A percentile compares a stretch with the other conserved stretches of the same genome.
phyloP scores from a whole-genome alignment of 2,329 filamentous ascomycete species.

The Trichoderma sp. region DNA sequence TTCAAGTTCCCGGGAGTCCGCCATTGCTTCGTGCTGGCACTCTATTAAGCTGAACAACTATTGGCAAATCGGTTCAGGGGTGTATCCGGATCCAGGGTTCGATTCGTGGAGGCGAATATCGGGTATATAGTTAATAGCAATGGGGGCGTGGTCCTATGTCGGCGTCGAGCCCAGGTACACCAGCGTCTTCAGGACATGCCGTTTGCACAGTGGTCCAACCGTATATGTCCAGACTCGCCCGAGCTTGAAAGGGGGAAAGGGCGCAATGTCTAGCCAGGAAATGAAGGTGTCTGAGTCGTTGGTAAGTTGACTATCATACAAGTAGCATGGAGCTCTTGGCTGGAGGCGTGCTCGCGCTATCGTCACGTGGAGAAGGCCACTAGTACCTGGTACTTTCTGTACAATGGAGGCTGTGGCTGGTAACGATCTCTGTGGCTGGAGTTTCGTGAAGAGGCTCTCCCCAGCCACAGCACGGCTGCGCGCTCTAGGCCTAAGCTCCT shows the following conservation, averaged over 20 bases:
- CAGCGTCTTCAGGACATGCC: conserved; percentile 13
- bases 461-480: conserved; percentile 21
- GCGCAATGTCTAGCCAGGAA: neutral
- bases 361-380: conserved; percentile 14
- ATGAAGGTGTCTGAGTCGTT: neutral
- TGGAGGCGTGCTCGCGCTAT: neutral
- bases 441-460: neutral
- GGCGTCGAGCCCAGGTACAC: conserved; percentile 6
- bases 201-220: neutral
- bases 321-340: conserved; percentile 7
- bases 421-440: neutral
- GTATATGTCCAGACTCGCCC: neutral
- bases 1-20: conserved; percentile 32
- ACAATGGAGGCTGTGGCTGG: neutral
- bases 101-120: neutral
- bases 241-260: neutral
- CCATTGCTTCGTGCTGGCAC: conserved; percentile 27
- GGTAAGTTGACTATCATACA: neutral
- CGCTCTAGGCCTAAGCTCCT: conserved; percentile 11
- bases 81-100: neutral
- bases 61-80: neutral
- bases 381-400: neutral
- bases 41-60: neutral
- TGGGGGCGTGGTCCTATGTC: neutral
- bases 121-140: neutral